Evolutionary conservation across 306 rosid species (phyloP).

Genomic region (Abrus pulchellus): DNA sequence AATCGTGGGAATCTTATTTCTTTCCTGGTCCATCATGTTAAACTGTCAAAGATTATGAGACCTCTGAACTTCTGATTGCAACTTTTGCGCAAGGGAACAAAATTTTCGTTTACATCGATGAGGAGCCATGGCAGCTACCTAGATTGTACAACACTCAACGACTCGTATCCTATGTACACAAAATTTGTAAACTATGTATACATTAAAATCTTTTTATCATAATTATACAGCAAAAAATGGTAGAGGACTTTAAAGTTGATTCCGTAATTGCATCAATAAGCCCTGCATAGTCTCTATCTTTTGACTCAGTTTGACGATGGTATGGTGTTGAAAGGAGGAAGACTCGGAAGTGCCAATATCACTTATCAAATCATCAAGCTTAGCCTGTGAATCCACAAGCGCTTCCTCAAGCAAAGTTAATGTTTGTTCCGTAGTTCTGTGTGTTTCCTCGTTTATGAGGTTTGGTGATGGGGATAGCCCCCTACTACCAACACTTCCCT

Average conservation of each 20-base stretch:
- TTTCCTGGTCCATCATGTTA: background rate
- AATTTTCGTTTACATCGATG: conserved; percentile 48
- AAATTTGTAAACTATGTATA: conserved; percentile 55
- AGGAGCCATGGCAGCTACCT: conserved; percentile 43
- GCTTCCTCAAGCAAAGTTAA: conserved; percentile 77
- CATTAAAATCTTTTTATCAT: conserved; percentile 49
- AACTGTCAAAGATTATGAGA: conserved; percentile 4
- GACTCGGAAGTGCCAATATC: conserved; percentile 60
- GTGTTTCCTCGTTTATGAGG: conserved; percentile 58
- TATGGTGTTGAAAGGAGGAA: conserved; percentile 63
- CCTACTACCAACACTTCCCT: conserved; percentile 59
- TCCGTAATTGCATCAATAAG: conserved; percentile 68
- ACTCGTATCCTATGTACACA: conserved; percentile 58
- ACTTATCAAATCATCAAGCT: conserved; percentile 60
- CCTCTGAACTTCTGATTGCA: background rate
- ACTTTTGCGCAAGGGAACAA: conserved; percentile 52
- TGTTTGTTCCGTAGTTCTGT: conserved; percentile 63
- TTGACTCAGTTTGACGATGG: conserved; percentile 63
- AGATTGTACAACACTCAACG: conserved; percentile 53
- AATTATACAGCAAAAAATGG: conserved; percentile 50
- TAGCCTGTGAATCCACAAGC: conserved; percentile 68
- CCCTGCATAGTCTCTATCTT: conserved; percentile 77
- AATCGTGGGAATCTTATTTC: too few relatives aligned
- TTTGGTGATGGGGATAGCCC: conserved; percentile 61
- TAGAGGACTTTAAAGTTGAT: conserved; percentile 57